Evolutionary conservation across 1,284 basidiomycete genomes (phyloP), one percentile per base, ranked within the genome.

Genomic region (Puccinia polysora): DNA sequence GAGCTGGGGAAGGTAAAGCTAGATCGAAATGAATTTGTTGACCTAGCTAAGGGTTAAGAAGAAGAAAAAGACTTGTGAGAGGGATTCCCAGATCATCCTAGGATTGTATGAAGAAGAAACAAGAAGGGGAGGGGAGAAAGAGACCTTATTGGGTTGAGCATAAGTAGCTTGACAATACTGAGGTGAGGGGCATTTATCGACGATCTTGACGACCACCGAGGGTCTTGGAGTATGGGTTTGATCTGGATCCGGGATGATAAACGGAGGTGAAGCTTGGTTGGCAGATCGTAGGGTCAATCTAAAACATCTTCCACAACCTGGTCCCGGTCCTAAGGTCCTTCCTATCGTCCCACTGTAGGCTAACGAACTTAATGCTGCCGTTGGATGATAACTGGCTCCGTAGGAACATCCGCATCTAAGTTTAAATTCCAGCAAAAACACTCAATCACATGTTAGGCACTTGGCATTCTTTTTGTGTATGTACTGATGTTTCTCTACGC

Each of bases 161-260:
- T 28, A 28, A 58, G 67, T 59, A 53, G 67, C 67, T 34, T 38
- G 4, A 62, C 56, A 70, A 38, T 60, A 70, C 14, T 49, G 32
- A n/a, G 45, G 32, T n/a, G 67, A 70, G 23, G 67, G 67, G 34
- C 67, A 70, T 28, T 62, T 60, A 38, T 70, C 67, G 38, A 70
- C 47, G 34, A 70, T 52, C 23, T 70, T 70, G 2, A 70, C 65
- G 36, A 69, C 65, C 4, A 69, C 65, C 18, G 65, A 69, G 4
- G 65, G 65, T 18, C 23, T 59, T 0, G 58, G 34, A 20, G 28
- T 60, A 45, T 45, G 40, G n/a, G 40, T 45, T 10, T 10, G n/a
- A 34, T 60, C 58, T 1, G 55, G 65, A 28, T 69, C 65, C 25
- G 53, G 34, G 8, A 45, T n/a, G 2, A 59, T 20, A 23, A 69